Percentiles rank a stretch among this genome's conserved stretches.
These are phyloP conservation scores for Thraustotheca clavata DNA, from an alignment of 352 stramenopile species.

Conservation along the genomic window DNA sequence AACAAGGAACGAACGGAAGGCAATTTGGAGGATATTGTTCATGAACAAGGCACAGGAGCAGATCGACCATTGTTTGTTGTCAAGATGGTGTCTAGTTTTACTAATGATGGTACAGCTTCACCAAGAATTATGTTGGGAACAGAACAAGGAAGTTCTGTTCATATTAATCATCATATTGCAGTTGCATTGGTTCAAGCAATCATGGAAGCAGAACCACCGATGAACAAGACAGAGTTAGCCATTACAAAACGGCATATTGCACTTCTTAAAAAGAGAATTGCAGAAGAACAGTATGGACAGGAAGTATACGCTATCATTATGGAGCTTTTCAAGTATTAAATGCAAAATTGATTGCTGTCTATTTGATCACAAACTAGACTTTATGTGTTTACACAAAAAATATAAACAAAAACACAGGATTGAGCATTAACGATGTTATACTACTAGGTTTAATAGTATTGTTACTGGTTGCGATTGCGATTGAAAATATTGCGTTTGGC, in stretches of 20 bases:
- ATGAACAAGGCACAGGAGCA: not conserved
- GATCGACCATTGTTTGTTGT: not conserved
- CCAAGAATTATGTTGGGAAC: not conserved
- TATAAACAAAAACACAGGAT: too few relatives aligned
- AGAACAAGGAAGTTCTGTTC: not conserved
- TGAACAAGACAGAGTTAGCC: not conserved
- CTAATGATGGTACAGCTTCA: not conserved
- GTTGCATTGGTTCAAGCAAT: not conserved
- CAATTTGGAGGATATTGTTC: not conserved
- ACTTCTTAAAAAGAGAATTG: not conserved
- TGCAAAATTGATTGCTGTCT: too few relatives aligned
- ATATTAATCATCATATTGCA: not conserved
- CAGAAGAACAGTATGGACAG: not conserved
- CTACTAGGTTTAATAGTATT: too few relatives aligned
- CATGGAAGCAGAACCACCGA: not conserved
- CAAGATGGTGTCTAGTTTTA: slow-evolving; percentile 5
- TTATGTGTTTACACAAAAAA: too few relatives aligned
- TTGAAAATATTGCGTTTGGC: too few relatives aligned
- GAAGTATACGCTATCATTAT: not conserved
- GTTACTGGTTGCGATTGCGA: too few relatives aligned
- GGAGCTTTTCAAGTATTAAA: not conserved
- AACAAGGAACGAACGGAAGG: not conserved
- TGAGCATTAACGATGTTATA: too few relatives aligned
- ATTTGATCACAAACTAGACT: too few relatives aligned
- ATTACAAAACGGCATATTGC: not conserved